These are phyloP conservation scores for Xylaria cubensis DNA, from an alignment of 495 filamentous ascomycete genomes.

Conservation along the genomic window DNA sequence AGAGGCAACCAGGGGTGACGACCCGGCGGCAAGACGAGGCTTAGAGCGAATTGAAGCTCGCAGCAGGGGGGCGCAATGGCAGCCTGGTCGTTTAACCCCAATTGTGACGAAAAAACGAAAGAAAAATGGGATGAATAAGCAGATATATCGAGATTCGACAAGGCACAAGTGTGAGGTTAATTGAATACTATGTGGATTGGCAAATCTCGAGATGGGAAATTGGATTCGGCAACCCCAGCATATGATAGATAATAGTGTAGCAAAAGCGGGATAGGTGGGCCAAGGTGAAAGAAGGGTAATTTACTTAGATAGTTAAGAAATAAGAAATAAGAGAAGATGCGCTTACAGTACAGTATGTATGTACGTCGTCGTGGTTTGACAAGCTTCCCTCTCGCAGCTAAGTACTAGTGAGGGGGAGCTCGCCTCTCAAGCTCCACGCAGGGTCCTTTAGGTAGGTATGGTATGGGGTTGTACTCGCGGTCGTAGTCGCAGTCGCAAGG, in stretches of 20 bases:
- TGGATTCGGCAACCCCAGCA: not conserved
- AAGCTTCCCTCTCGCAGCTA: slow-evolving; percentile 10
- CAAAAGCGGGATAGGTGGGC: slow-evolving; percentile 21
- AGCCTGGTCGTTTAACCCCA: not conserved
- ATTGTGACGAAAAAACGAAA: not conserved
- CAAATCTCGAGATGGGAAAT: not conserved
- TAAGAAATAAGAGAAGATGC: not conserved
- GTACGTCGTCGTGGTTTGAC: slow-evolving; percentile 2
- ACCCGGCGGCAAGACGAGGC: slow-evolving; percentile 23
- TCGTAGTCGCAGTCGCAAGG: slow-evolving; percentile 2
- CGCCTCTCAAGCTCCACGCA: not conserved
- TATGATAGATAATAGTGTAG: not conserved
- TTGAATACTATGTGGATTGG: slow-evolving; percentile 4
- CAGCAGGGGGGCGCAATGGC: slow-evolving; percentile 1
- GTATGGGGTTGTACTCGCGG: not conserved
- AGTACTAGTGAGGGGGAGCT: slow-evolving; percentile 20
- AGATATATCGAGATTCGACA: not conserved
- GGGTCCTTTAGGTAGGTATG: slow-evolving; percentile 11
- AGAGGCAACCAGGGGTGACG: slow-evolving; percentile 15
- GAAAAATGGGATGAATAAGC: not conserved
- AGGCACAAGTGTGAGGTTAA: not conserved
- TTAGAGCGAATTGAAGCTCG: slow-evolving; percentile 4
- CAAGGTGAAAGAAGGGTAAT: not conserved
- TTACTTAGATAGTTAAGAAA: not conserved
- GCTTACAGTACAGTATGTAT: slow-evolving; percentile 8